Base-by-base conservation (phyloP, 352 stramenopile genomes). In the Globisporangium echinulatum region DNA sequence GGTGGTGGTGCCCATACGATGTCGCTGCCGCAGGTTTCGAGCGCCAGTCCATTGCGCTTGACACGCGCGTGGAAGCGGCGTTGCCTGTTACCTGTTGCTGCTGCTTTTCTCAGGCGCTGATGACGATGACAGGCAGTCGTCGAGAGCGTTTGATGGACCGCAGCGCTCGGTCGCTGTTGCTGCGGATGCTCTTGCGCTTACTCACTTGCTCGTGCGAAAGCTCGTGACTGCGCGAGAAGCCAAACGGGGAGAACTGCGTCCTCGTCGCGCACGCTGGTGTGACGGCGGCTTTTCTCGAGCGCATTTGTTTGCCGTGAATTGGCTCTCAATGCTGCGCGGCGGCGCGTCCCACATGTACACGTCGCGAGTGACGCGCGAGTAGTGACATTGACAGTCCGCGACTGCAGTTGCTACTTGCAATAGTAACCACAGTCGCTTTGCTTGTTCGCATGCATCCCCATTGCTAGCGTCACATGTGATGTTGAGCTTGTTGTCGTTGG, bases 281-380 rank as follows among this genome's bases (percentile, higher is more conserved):
- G 25, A 33, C 25, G 25, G 1, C 25, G 52, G 42, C 58, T 53
- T 58, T 57, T 59, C 52, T 59, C 52, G 51, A 19, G 51, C 25
- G 25, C 25, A 33, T 33, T 33, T 33, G 25, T 2, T 33, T 33
- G n/a, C 13, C 50, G 52, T 54, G 56, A 70, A 53, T 52, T 56
- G 54, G 44, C 68, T 72, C 58, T 66, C 53, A 70, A 68, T 71
- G 68, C 62, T 68, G 36, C 59, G 50, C 69, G 40, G 56, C 49
- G 50, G 56, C 69, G 39, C 52, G 61, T 75, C 69, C 57, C 69
- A 75, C 10, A 66, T 10, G 10, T 48, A n/a, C 8, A 43, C 37
- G 13, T 40, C 46, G 15, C 14, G 14, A 42, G 43, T 59, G 54
- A 59, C 54, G 54, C n/a, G 54, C 36, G 43, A 48, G 43, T 15